phyloP scores from a whole-genome alignment of 805 yeast genomes.

The Barnettozyma siamensis region DNA sequence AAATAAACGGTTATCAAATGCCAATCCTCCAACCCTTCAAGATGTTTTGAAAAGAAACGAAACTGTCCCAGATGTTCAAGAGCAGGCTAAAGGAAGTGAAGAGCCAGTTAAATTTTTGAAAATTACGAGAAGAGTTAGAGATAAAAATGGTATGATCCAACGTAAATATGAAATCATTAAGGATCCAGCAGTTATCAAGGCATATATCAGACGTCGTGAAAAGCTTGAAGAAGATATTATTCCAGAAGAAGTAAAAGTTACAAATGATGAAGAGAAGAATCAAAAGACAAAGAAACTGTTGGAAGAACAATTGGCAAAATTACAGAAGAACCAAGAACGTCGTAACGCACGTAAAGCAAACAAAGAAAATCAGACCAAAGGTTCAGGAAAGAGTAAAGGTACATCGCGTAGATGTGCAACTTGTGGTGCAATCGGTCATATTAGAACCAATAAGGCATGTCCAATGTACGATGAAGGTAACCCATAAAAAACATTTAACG shows the following conservation, averaged over 20 bases:
- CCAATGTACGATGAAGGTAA: conserved; percentile 66
- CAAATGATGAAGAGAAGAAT: conserved; percentile 81
- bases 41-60: conserved; percentile 28
- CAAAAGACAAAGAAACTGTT: conserved; percentile 68
- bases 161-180: conserved; percentile 70
- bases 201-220: conserved; percentile 71
- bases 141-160: conserved; percentile 80
- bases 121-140: conserved; percentile 75
- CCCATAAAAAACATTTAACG: conserved; percentile 9
- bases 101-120: conserved; percentile 35
- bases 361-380: conserved; percentile 31
- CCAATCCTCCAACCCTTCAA: conserved; percentile 12
- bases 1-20: conserved; percentile 47
- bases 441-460: conserved; percentile 81
- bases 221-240: conserved; percentile 58
- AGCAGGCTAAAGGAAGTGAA: conserved; percentile 14
- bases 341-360: conserved; percentile 51
- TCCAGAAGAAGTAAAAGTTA: conserved; percentile 67
- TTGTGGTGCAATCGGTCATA: conserved; percentile 94
- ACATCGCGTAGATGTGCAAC: conserved; percentile 81
- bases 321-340: conserved; percentile 70
- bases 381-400: conserved; percentile 29
- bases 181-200: conserved; percentile 83
- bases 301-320: conserved; percentile 76
- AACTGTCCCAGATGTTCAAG: conserved; percentile 1